phyloP scores from a whole-genome alignment of 2,329 filamentous ascomycete species.

The Cercospora nicotianae region DNA sequence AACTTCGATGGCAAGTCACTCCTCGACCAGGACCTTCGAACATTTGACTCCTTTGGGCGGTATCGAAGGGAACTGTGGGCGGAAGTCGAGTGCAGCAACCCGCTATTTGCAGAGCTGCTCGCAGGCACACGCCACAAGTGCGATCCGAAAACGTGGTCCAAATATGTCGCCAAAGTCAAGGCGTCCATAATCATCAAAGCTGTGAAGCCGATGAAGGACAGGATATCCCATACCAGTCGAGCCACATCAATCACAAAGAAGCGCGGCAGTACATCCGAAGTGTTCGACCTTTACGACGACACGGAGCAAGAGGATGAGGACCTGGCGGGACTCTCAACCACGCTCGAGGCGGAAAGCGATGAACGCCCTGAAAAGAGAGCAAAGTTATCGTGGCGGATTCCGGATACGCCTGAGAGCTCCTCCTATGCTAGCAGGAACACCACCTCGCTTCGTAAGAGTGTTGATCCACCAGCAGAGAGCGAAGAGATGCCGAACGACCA shows the following conservation, averaged over 20 bases:
- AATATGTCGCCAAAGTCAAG: background rate
- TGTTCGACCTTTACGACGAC: background rate
- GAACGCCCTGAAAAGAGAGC: background rate
- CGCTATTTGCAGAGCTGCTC: background rate
- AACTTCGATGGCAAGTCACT: background rate
- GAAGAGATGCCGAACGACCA: background rate
- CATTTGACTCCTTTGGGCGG: background rate
- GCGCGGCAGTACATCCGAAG: background rate
- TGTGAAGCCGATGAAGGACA: too few relatives aligned
- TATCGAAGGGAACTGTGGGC: background rate
- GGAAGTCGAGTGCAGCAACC: background rate
- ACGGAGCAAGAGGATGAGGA: background rate
- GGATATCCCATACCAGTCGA: too few relatives aligned
- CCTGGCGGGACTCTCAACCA: background rate
- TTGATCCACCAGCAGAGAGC: background rate
- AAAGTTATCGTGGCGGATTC: background rate
- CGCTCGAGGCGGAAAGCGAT: background rate
- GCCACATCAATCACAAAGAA: too few relatives aligned
- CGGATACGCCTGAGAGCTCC: background rate
- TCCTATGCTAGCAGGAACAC: too few relatives aligned
- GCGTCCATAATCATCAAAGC: too few relatives aligned
- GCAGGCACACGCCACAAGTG: background rate
- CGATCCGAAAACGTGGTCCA: background rate
- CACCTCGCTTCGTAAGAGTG: background rate
- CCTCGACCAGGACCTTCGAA: background rate